A percentile compares a stretch with the other conserved stretches of the same genome.
Conservation (phyloP, 2,329 filamentous ascomycete genomes). For the Zasmidium cellare region DNA sequence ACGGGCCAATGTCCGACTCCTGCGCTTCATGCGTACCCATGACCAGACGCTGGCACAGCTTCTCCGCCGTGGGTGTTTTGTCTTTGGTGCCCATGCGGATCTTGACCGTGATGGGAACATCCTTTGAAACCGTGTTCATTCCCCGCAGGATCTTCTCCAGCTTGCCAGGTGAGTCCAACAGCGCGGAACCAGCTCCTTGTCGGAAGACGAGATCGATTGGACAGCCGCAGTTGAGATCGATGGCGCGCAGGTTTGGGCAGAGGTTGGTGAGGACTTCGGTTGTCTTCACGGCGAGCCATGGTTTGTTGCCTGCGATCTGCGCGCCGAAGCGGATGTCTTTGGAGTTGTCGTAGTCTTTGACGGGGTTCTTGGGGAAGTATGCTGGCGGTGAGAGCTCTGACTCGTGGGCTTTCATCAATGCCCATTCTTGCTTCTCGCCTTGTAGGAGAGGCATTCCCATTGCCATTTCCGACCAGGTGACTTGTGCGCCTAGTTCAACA, state of each 20-base stretch:
- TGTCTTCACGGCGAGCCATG: slow-evolving; percentile 85
- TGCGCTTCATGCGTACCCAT: slow-evolving; percentile 75
- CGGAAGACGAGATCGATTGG: slow-evolving; percentile 94
- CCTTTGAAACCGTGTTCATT: slow-evolving; percentile 90
- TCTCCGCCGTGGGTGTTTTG: slow-evolving; percentile 73
- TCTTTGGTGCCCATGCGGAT: slow-evolving; percentile 89
- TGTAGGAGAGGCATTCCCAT: slow-evolving; percentile 87
- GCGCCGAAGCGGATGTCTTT: slow-evolving; percentile 86
- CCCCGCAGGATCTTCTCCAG: slow-evolving; percentile 92
- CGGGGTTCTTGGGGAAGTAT: slow-evolving; percentile 60
- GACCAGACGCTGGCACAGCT: slow-evolving; percentile 78
- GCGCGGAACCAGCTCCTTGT: slow-evolving; percentile 82
- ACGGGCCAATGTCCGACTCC: slow-evolving; percentile 65
- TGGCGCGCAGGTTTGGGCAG: slow-evolving; percentile 80
- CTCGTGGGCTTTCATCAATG: slow-evolving; percentile 87
- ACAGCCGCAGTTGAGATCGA: slow-evolving; percentile 96
- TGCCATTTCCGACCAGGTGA: slow-evolving; percentile 98
- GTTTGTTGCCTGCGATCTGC: slow-evolving; percentile 89
- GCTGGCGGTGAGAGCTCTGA: slow-evolving; percentile 74
- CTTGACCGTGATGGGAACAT: slow-evolving; percentile 91
- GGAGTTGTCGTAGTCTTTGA: slow-evolving; percentile 76
- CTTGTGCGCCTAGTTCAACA: slow-evolving; percentile 81
- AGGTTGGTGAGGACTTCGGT: slow-evolving; percentile 76
- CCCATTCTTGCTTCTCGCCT: slow-evolving; percentile 90
- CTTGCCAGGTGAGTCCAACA: slow-evolving; percentile 85